A percentile compares a stretch with the other conserved stretches of the same genome.
These are phyloP conservation scores for Pseudozyma sp. DNA, from an alignment of 1,284 basidiomycete species.

Conservation along the genomic window DNA sequence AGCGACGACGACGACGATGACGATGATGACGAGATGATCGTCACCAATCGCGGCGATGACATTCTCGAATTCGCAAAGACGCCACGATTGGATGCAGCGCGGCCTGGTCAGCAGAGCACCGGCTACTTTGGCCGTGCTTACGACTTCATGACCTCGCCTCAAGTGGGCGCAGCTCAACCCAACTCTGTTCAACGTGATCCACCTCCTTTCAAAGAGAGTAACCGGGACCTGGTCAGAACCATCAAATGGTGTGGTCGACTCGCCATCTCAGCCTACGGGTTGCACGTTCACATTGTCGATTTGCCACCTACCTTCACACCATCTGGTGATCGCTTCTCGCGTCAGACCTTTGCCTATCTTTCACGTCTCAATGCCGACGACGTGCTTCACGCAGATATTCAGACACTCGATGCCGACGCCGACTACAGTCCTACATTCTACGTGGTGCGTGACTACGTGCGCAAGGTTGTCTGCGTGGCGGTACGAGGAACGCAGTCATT, in stretches of 20 bases:
- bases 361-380: slow-evolving; percentile 64
- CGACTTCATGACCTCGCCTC: slow-evolving; percentile 48
- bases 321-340: slow-evolving; percentile 62
- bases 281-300: slow-evolving; percentile 59
- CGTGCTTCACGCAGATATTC: slow-evolving; percentile 67
- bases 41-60: slow-evolving; percentile 62
- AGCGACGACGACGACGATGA: slow-evolving; percentile 32
- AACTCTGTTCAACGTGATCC: slow-evolving; percentile 11
- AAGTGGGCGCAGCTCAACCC: slow-evolving; percentile 29
- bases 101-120: slow-evolving; percentile 31
- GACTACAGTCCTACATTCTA: slow-evolving; percentile 67
- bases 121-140: slow-evolving; percentile 53
- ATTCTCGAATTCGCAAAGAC: slow-evolving; percentile 65
- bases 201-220: slow-evolving; percentile 34
- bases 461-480: slow-evolving; percentile 64
- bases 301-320: slow-evolving; percentile 66
- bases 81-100: slow-evolving; percentile 38
- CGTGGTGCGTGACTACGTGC: slow-evolving; percentile 61
- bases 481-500: slow-evolving; percentile 67
- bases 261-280: slow-evolving; percentile 62
- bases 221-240: slow-evolving; percentile 53
- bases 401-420: slow-evolving; percentile 62
- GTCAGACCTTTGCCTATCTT: slow-evolving; percentile 66
- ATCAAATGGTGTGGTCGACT: slow-evolving; percentile 68
- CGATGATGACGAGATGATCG: slow-evolving; percentile 61